Evolutionary conservation across 163 green algal species (phyloP).

Genomic region (Chlorella variabilis): DNA sequence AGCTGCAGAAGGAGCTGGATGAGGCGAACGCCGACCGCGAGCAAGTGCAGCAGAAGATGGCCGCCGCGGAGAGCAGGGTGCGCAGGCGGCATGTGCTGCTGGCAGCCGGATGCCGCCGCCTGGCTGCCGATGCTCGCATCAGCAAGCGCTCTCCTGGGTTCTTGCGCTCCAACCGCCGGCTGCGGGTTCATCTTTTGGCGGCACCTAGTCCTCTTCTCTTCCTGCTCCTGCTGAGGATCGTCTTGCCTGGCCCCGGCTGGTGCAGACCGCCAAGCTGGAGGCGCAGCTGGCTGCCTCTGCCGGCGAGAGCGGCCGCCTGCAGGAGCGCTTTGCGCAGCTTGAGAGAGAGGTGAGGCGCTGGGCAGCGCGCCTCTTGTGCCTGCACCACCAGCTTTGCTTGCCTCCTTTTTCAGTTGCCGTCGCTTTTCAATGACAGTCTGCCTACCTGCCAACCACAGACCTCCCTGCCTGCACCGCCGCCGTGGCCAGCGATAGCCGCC

Average conservation of each 20-base stretch:
- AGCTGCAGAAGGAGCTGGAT: conserved; percentile 1
- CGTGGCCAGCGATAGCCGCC: too few relatives aligned
- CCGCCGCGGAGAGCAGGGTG: not conserved
- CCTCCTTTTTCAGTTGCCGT: too few relatives aligned
- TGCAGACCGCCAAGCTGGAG: not conserved
- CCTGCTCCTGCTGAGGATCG: too few relatives aligned
- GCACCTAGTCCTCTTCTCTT: too few relatives aligned
- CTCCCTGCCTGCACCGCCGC: not conserved
- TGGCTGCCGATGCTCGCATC: too few relatives aligned
- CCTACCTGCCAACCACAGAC: too few relatives aligned
- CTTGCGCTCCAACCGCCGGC: too few relatives aligned
- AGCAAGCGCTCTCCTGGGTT: too few relatives aligned
- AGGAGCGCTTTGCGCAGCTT: not conserved
- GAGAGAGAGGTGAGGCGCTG: not conserved
- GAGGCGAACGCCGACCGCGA: not conserved
- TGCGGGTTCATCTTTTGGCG: too few relatives aligned
- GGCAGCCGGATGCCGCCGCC: too few relatives aligned
- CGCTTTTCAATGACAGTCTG: too few relatives aligned
- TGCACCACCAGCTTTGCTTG: too few relatives aligned
- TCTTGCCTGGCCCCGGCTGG: not conserved
- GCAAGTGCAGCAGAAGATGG: not conserved
- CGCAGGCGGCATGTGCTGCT: not conserved
- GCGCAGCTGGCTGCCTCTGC: not conserved
- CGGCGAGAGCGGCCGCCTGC: not conserved
- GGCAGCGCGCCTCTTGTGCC: not conserved